phyloP scores from a whole-genome alignment of 306 rosid species.

The Prunus fruticosa region DNA sequence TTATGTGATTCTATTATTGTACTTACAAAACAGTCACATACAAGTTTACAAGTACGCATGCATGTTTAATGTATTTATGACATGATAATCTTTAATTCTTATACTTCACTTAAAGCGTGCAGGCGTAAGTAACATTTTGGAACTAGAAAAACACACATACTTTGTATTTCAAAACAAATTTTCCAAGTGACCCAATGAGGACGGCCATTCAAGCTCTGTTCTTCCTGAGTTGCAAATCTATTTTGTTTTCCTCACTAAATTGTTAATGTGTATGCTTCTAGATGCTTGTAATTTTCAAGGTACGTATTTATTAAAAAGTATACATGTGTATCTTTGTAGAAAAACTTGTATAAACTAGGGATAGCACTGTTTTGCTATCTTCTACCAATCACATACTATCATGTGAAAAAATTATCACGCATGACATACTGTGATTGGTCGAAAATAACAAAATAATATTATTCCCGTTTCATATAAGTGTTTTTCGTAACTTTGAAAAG shows the following conservation, averaged over 20 bases:
- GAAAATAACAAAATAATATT: rapidly evolving
- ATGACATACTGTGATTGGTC: rapidly evolving
- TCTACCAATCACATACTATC: rapidly evolving
- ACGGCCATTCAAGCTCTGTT: neutral
- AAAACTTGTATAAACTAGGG: too few species aligned
- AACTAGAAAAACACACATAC: neutral
- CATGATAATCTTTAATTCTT: neutral
- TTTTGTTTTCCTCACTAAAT: neutral
- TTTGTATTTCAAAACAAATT: neutral
- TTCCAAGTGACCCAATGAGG: neutral
- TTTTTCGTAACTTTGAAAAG: neutral
- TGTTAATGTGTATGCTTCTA: neutral
- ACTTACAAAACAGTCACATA: neutral
- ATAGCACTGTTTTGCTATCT: rapidly evolving
- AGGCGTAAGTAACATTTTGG: neutral
- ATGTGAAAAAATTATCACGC: too few species aligned
- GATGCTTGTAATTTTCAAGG: neutral
- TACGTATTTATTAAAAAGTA: neutral
- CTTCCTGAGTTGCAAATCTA: neutral
- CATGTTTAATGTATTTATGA: neutral
- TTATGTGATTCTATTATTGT: conserved; percentile 14
- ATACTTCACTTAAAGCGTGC: conserved; percentile 5
- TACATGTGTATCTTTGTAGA: neutral
- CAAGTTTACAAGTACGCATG: neutral
- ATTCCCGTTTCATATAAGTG: too few species aligned